Conservation (phyloP, 257 asterid species). For the Forsythia suspensa region DNA sequence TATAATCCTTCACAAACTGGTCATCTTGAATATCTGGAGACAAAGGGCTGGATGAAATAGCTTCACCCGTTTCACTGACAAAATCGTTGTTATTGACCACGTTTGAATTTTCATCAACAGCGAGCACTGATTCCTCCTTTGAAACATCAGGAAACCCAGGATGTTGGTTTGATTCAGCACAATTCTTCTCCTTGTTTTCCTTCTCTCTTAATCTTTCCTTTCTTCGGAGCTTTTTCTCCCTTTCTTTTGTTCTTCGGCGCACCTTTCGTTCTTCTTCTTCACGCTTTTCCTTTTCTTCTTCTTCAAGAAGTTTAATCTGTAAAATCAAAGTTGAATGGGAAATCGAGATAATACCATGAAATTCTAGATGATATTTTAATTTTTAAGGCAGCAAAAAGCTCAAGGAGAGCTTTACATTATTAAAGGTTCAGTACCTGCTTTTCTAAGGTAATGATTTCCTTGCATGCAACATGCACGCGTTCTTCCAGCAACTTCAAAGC, state of each 20-base stretch:
- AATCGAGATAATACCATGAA: constrained; percentile 21
- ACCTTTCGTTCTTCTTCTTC: constrained; percentile 88
- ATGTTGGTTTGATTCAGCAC: constrained; percentile 42
- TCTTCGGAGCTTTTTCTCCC: constrained; percentile 87
- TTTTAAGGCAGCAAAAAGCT: neutral
- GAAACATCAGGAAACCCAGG: constrained; percentile 39
- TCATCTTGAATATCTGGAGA: constrained; percentile 58
- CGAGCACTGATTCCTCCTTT: constrained; percentile 40
- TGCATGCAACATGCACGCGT: constrained; percentile 90
- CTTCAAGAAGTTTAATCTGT: constrained; percentile 95
- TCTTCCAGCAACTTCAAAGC: constrained; percentile 88
- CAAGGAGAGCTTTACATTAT: constrained; percentile 11
- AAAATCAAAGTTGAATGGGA: constrained; percentile 26
- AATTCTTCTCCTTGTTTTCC: constrained; percentile 70
- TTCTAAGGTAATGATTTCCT: constrained; percentile 87
- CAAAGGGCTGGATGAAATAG: constrained; percentile 46
- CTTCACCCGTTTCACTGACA: constrained; percentile 54
- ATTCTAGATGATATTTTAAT: constrained; percentile 2
- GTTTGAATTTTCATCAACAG: constrained; percentile 44
- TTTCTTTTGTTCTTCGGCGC: constrained; percentile 81
- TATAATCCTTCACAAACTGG: constrained; percentile 47
- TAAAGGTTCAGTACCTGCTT: constrained; percentile 67
- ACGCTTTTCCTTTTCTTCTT: constrained; percentile 96
- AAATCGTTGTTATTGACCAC: constrained; percentile 44
- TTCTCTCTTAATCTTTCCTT: constrained; percentile 88